Conservation (phyloP, 2,329 filamentous ascomycete genomes). For the Salinomyces thailandicus region DNA sequence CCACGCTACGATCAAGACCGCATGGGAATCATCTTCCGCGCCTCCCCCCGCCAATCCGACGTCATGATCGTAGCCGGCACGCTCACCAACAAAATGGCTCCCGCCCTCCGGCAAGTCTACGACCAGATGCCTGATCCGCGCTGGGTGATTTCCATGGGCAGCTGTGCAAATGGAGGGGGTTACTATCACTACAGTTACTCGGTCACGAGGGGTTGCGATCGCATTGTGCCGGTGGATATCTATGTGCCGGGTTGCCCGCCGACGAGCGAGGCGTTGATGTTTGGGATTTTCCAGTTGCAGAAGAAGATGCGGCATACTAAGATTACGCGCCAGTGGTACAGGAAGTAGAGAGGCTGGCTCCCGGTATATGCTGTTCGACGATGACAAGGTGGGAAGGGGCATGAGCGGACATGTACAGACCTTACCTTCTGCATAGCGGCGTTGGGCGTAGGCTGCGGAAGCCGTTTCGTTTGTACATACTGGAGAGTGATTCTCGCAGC, state of each 20-base stretch:
- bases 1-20: conserved; percentile 85
- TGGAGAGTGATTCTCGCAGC: too few relatives aligned
- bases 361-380: too few relatives aligned
- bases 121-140: conserved; percentile 87
- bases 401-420: not conserved
- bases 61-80: conserved; percentile 91
- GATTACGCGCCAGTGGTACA: conserved; percentile 47
- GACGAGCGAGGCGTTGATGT: conserved; percentile 43
- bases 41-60: conserved; percentile 76
- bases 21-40: conserved; percentile 81
- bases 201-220: conserved; percentile 63
- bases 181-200: conserved; percentile 79
- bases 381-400: not conserved
- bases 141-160: conserved; percentile 79
- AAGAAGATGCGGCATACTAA: conserved; percentile 57
- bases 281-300: conserved; percentile 61
- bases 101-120: conserved; percentile 76
- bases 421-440: conserved; percentile 5
- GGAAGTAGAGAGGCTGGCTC: conserved; percentile 37
- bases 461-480: conserved; percentile 1
- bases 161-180: conserved; percentile 70
- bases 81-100: conserved; percentile 93
- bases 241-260: conserved; percentile 65
- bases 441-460: conserved; percentile 1
- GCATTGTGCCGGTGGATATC: conserved; percentile 68